Percentiles rank a stretch among this genome's conserved stretches.
phyloP scores from a whole-genome alignment of 768 basidiomycete genomes.

The Mycena sanguinolenta region DNA sequence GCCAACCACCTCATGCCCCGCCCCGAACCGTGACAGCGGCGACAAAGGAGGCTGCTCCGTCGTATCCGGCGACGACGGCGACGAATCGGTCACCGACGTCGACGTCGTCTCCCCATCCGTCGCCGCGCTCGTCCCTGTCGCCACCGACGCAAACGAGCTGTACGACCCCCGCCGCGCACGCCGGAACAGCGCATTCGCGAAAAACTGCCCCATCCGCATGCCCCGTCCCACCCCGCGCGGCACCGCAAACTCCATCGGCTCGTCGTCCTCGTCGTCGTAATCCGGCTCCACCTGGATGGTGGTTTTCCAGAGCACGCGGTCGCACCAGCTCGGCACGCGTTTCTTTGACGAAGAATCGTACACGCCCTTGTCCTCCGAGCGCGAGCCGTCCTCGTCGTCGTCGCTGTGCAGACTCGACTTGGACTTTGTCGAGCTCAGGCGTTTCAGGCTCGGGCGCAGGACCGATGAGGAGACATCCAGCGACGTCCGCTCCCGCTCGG shows the following conservation, averaged over 20 bases:
- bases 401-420: constrained; percentile 55
- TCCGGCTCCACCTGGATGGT: constrained; percentile 66
- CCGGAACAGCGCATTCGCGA: constrained; percentile 67
- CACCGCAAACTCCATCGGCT: constrained; percentile 40
- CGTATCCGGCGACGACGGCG: constrained; percentile 43
- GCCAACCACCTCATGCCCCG: no score
- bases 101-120: no score
- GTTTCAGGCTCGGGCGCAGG: constrained; percentile 43
- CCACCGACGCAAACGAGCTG: constrained; percentile 45
- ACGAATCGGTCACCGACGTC: constrained; percentile 37
- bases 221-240: constrained; percentile 52
- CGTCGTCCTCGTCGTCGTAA: constrained; percentile 55
- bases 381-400: constrained; percentile 54
- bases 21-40: constrained; percentile 26
- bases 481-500: constrained; percentile 17
- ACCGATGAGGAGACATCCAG: constrained; percentile 29
- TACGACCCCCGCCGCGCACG: constrained; percentile 55
- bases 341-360: constrained; percentile 88
- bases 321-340: constrained; percentile 92
- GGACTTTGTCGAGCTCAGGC: constrained; percentile 51
- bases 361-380: constrained; percentile 68
- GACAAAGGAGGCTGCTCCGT: constrained; percentile 41
- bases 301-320: constrained; percentile 87
- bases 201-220: constrained; percentile 66
- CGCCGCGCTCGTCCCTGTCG: constrained; percentile 36